Evolutionary conservation across 768 basidiomycete species (phyloP).

Genomic region (Psilocybe cyanescens): DNA sequence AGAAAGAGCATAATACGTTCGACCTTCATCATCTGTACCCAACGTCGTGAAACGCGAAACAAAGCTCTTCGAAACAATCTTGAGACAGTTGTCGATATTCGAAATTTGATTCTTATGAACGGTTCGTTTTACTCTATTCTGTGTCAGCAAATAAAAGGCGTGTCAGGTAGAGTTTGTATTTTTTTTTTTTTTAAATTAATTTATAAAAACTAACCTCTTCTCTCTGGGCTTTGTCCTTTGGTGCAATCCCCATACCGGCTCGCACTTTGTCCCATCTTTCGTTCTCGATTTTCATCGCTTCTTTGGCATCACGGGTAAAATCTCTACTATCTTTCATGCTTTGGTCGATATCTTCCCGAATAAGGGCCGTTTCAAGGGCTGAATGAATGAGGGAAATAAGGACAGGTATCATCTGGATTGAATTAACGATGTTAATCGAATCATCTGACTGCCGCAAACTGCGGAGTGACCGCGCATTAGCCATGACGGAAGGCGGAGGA

Average conservation of each 20-base stretch:
- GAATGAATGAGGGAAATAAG: conserved; percentile 61
- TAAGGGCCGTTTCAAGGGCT: conserved; percentile 44
- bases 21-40: conserved; percentile 72
- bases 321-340: conserved; percentile 62
- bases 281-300: conserved; percentile 57
- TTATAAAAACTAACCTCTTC: conserved; percentile 28
- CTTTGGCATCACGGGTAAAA: conserved; percentile 49
- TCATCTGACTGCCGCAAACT: conserved; percentile 40
- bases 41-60: conserved; percentile 60
- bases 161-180: too few species aligned
- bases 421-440: conserved; percentile 33
- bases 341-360: conserved; percentile 66
- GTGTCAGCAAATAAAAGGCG: background rate
- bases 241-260: conserved; percentile 32
- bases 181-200: too few species aligned
- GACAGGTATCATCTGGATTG: conserved; percentile 72
- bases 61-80: conserved; percentile 47
- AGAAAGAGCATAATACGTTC: conserved; percentile 68
- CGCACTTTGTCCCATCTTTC: conserved; percentile 58
- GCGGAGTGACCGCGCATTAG: conserved; percentile 58
- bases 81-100: conserved; percentile 59
- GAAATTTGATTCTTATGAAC: conserved; percentile 53
- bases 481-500: conserved; percentile 44
- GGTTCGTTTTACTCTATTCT: conserved; percentile 49
- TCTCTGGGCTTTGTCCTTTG: conserved; percentile 25